Conservation (phyloP, 78 protist genomes). For the Polysphondylium violaceum region DNA sequence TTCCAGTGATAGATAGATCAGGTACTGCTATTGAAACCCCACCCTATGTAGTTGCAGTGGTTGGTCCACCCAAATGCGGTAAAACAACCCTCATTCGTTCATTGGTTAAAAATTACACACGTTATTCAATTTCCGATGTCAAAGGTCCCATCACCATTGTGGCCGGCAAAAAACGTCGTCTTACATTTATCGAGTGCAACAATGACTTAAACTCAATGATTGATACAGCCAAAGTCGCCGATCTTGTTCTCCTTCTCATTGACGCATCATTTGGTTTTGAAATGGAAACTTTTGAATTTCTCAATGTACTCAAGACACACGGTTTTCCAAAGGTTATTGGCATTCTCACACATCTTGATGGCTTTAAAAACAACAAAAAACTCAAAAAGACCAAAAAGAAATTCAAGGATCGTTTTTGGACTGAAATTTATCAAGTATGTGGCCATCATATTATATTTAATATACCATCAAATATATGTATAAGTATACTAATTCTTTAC, state of each 20-base stretch:
- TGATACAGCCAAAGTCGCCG: constrained; percentile 98
- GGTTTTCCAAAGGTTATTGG: constrained; percentile 99
- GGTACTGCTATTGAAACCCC: constrained; percentile 89
- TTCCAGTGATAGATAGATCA: constrained; percentile 89
- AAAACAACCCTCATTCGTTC: constrained; percentile 98
- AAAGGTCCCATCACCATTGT: constrained; percentile 97
- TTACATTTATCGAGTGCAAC: constrained; percentile 98
- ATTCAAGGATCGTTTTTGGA: constrained; percentile 97
- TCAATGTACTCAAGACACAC: constrained; percentile 97
- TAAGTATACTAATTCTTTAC: no score
- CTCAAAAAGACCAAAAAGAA: constrained; percentile 91
- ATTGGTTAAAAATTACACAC: constrained; percentile 96
- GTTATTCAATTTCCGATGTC: constrained; percentile 86
- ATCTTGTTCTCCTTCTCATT: constrained; percentile 96
- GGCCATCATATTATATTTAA: not conserved
- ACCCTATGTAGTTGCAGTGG: constrained; percentile 95
- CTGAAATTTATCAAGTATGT: constrained; percentile 94
- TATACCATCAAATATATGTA: no score
- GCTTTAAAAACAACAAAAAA: constrained; percentile 85
- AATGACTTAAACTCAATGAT: constrained; percentile 98
- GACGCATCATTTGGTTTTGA: constrained; percentile 98
- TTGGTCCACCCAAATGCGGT: constrained; percentile 97
- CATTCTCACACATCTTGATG: constrained; percentile 98
- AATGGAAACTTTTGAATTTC: constrained; percentile 99
- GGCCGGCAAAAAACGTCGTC: constrained; percentile 92